These are phyloP conservation scores for Populus hybrid DNA, from an alignment of 441 rosid species.

Conservation along the genomic window DNA sequence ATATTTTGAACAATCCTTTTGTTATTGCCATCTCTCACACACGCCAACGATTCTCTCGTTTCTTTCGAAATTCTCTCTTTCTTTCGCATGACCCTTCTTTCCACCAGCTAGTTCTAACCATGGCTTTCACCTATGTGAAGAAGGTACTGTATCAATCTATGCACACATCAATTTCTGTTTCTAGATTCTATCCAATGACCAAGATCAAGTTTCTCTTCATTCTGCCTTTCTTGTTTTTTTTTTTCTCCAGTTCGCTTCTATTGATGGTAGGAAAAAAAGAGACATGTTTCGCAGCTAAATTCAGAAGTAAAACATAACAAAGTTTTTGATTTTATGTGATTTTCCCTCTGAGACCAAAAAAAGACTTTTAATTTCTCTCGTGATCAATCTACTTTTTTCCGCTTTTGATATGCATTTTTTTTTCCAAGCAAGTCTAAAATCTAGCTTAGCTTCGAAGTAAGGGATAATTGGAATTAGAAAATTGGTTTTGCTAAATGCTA, in stretches of 20 bases:
- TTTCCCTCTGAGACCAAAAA: too few species aligned
- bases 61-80: not conserved
- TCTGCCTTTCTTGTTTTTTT: not conserved
- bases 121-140: constrained; percentile 30
- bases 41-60: not conserved
- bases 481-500: too few species aligned
- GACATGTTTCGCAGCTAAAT: too few species aligned
- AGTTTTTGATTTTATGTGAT: too few species aligned
- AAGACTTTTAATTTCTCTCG: too few species aligned
- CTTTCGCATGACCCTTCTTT: not conserved
- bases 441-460: too few species aligned
- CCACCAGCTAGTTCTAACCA: not conserved
- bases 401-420: too few species aligned
- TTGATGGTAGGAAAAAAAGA: not conserved
- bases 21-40: not conserved
- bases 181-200: not conserved
- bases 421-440: too few species aligned
- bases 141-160: constrained; percentile 22
- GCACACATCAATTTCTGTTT: not conserved
- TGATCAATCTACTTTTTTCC: too few species aligned
- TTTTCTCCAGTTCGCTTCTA: not conserved
- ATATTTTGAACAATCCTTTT: not conserved
- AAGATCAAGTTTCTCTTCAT: not conserved
- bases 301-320: too few species aligned
- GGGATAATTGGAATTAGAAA: too few species aligned